Evolutionary conservation across 192 early-diverging fungal species (phyloP), one percentile per base, ranked within the genome.

Genomic region (Backusella tarrabulga): DNA sequence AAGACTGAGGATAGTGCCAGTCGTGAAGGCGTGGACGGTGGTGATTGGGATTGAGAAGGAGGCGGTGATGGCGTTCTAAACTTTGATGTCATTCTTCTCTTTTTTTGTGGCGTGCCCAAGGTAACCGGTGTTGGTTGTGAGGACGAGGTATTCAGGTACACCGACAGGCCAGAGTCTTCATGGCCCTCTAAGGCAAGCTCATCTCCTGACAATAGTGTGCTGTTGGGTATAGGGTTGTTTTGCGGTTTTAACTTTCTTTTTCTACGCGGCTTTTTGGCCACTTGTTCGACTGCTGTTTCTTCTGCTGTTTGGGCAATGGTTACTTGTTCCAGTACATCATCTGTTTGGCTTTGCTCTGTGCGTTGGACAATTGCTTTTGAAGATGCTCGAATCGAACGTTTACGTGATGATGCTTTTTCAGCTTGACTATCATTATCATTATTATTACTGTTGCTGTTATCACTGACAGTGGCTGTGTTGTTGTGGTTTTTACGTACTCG

Each of bases 311-410:
- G 38, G 9, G 68, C 34, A 21, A 70, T 34, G n/a, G 68, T n/a
- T 8, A 36, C 34, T 21, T 41, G 19, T 6, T 70, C 68, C 12
- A 40, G 15, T 26, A 40, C 15, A 23, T 21, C 35, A 40, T 38
- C 35, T 41, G 34, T 38, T 9, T 36, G 34, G 21, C 35, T 36
- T 70, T 70, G 68, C 11, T 70, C 68, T 29, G 56, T 63, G 8
- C 68, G 35, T 70, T 70, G 34, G 19, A 36, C 34, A 38, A 70
- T 70, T 3, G 68, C 68, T 40, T 40, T 38, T 35, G 68, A 70
- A 4, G 68, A 35, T 12, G 68, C 68, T 7, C 68, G 68, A 70
- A 70, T 70, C 1, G 68, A 70, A 21, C 68, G 68, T 36, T 70
- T 70, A 29, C 56, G 56, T 63, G 56, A 63, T 11, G 56, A 14